Percentiles rank a stretch among this genome's conserved stretches.
Conservation (phyloP, 768 basidiomycete species). For the Leccinum aurantiacum region DNA sequence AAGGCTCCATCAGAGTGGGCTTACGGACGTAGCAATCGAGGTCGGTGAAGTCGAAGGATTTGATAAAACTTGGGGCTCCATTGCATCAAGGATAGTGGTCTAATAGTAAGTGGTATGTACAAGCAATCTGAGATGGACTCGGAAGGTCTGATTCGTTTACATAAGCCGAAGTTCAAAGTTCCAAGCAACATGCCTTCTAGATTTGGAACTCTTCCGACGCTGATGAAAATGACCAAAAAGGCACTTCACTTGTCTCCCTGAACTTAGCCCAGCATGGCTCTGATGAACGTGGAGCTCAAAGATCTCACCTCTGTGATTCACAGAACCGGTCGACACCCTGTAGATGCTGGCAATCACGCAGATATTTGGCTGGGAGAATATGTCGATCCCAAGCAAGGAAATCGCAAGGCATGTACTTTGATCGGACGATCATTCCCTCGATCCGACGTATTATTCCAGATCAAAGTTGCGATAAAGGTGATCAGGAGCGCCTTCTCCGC, state of each 20-base stretch:
- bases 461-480: slow-evolving; percentile 30
- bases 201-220: too few relatives aligned
- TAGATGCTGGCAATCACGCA: slow-evolving; percentile 22
- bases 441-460: not conserved
- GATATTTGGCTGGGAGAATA: slow-evolving; percentile 26
- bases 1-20: not conserved
- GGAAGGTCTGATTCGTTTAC: too few relatives aligned
- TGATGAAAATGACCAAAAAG: not conserved
- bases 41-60: not conserved
- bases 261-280: slow-evolving; percentile 12
- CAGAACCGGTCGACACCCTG: slow-evolving; percentile 17
- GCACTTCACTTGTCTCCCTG: not conserved
- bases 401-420: slow-evolving; percentile 7
- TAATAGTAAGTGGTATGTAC: too few relatives aligned
- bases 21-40: not conserved
- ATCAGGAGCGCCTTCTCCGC: slow-evolving; percentile 20
- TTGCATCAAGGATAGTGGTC: not conserved
- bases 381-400: slow-evolving; percentile 9
- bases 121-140: not conserved
- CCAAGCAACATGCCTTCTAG: too few relatives aligned
- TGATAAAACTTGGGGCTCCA: not conserved
- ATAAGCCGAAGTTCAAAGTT: too few relatives aligned
- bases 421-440: not conserved
- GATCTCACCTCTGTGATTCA: slow-evolving; percentile 20
- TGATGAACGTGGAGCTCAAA: slow-evolving; percentile 21